Evolutionary conservation across 1,284 basidiomycete genomes (phyloP).

Genomic region (Austroboletus sp.): DNA sequence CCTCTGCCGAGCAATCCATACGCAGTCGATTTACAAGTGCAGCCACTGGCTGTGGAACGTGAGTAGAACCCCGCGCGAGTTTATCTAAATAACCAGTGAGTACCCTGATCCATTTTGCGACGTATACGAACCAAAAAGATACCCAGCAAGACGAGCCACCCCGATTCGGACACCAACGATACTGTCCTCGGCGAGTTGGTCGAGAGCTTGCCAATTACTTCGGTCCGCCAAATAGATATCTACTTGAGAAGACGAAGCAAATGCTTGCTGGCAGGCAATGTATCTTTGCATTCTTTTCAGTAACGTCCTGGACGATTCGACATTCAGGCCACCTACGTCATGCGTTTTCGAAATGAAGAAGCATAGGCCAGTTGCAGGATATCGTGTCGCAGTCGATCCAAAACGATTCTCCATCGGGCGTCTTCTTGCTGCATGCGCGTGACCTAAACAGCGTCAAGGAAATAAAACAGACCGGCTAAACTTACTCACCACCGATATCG

Average conservation of each 20-base stretch:
- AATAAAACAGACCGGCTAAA: slow-evolving; percentile 1
- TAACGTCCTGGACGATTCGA: slow-evolving; percentile 6
- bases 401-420: slow-evolving; percentile 23
- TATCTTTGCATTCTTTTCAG: slow-evolving; percentile 39
- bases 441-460: slow-evolving; percentile 17
- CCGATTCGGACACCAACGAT: slow-evolving; percentile 86
- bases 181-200: slow-evolving; percentile 56
- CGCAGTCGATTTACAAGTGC: slow-evolving; percentile 40
- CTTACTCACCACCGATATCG: slow-evolving; percentile 41
- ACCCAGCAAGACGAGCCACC: slow-evolving; percentile 62
- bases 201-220: slow-evolving; percentile 49
- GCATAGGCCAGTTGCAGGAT: slow-evolving; percentile 53
- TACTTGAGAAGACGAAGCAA: slow-evolving; percentile 41
- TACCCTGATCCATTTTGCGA: neutral
- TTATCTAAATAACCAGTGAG: slow-evolving; percentile 17
- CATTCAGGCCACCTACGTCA: slow-evolving; percentile 52
- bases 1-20: slow-evolving; percentile 46
- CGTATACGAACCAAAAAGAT: slow-evolving; percentile 45
- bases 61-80: slow-evolving; percentile 23
- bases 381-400: slow-evolving; percentile 43
- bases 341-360: slow-evolving; percentile 58
- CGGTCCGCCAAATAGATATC: slow-evolving; percentile 47
- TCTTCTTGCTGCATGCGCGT: slow-evolving; percentile 21
- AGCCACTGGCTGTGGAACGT: slow-evolving; percentile 27
- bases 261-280: slow-evolving; percentile 64